phyloP scores from a whole-genome alignment of 345 rosid species.

The Populus simonii region DNA sequence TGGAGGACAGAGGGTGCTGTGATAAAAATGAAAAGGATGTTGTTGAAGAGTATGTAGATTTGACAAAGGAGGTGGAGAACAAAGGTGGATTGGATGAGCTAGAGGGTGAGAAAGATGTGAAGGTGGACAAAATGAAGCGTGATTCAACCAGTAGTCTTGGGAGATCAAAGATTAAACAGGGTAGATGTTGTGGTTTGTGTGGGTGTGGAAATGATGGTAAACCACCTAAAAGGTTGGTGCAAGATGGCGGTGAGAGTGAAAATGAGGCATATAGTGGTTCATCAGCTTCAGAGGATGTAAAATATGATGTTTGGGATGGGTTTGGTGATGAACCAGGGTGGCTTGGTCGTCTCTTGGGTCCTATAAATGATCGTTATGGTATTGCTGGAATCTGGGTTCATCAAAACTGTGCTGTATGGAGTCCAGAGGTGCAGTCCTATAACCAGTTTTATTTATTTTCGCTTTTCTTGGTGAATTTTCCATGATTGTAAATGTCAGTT shows the following conservation, averaged over 20 bases:
- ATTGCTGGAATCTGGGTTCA: conserved; percentile 99
- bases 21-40: conserved; percentile 17
- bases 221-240: conserved; percentile 74
- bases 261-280: conserved; percentile 72
- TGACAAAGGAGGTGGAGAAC: conserved; percentile 28
- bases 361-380: conserved; percentile 89
- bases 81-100: conserved; percentile 37
- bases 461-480: conserved; percentile 2
- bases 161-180: conserved; percentile 59
- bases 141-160: conserved; percentile 32
- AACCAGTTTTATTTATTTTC: conserved; percentile 9
- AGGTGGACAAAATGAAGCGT: conserved; percentile 27
- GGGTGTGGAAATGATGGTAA: conserved; percentile 94
- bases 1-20: conserved; percentile 1
- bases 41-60: conserved; percentile 24
- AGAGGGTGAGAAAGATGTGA: conserved; percentile 31
- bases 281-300: conserved; percentile 80
- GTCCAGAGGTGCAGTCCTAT: conserved; percentile 75
- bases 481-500: neutral
- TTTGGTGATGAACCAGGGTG: conserved; percentile 91
- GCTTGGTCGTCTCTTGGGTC: conserved; percentile 95
- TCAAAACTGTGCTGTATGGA: conserved; percentile 97
- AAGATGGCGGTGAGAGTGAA: conserved; percentile 71
- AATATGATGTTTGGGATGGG: conserved; percentile 91
- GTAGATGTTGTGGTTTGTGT: conserved; percentile 89